Base-by-base conservation (phyloP, 768 basidiomycete species). In the Ramaria sp. region DNA sequence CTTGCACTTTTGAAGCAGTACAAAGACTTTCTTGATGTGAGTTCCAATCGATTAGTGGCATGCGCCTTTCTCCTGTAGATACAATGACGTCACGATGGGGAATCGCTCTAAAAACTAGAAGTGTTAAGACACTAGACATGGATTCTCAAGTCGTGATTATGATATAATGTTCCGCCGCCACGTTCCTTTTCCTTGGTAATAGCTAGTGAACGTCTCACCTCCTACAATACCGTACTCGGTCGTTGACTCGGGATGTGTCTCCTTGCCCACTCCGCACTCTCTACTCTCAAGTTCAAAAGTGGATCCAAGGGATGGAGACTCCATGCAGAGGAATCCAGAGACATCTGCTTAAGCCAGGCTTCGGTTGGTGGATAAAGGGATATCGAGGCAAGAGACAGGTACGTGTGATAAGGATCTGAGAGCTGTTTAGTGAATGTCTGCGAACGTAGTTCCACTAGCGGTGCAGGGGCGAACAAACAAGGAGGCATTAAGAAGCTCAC, bases 401-500 rank as follows among this genome's bases (percentile, higher is more conserved):
- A 98, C 0, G 94, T 96, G 62, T 99, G 95, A 63, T 91, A 95
- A 0, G 95, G 92, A 70, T 99, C 95, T 86, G 62, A 22, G 30
- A 57, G 41, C 20, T 7, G n/a, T 47, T 25, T 30, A 30, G 45
- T 18, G 37, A 45, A 32, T 5, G 47, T 24, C 38, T n/a, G 18
- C 16, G 18, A 7, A 47, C 32, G 7, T 13, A 34, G 32, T 13
- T 13, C 8, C 7, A 34, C 32, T 34, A 8, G 32, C 13, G 9
- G 32, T 13, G 32, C 32, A 13, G 32, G 7, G 9, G 7, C 32
- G 32, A 13, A 3, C 32, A 34, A n/a, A 34, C 32, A 34, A 9
- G 13, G 32, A 48, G 15, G 37, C 16, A 34, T 12, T 24, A 38
- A 43, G 15, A 34, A 55, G 32, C 72, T 57, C 55, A 92, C 92